These are phyloP conservation scores for Zygoascus meyerae DNA, from an alignment of 1,139 yeast genomes.

Conservation along the genomic window DNA sequence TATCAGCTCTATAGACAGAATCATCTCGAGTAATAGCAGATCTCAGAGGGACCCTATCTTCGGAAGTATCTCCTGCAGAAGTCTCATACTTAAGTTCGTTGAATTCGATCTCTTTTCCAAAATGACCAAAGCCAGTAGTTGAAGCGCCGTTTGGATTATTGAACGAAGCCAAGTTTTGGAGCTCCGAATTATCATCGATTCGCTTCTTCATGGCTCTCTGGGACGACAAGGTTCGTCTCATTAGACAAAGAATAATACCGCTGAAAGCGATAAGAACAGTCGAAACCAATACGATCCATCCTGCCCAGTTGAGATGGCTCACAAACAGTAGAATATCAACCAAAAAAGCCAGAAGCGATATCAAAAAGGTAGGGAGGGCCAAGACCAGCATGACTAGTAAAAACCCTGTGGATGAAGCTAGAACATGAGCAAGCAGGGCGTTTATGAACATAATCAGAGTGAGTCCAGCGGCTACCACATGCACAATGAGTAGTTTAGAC, in stretches of 20 bases:
- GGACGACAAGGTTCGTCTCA: conserved; percentile 49
- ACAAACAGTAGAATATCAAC: conserved; percentile 51
- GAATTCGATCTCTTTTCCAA: conserved; percentile 16
- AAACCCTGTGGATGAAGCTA: conserved; percentile 34
- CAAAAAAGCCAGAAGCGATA: conserved; percentile 46
- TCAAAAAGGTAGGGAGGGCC: conserved; percentile 43
- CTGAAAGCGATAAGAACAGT: conserved; percentile 41
- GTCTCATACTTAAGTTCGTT: conserved; percentile 21
- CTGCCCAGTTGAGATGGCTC: conserved; percentile 49
- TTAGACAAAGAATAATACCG: conserved; percentile 41
- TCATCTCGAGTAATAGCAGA: conserved; percentile 5
- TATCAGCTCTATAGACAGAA: conserved; percentile 3
- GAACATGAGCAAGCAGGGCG: conserved; percentile 38
- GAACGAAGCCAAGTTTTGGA: conserved; percentile 21
- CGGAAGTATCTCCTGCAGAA: conserved; percentile 12
- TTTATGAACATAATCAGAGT: conserved; percentile 47
- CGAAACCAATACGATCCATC: conserved; percentile 47
- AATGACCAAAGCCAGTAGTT: not conserved
- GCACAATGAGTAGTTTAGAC: conserved; percentile 67
- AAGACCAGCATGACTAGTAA: conserved; percentile 39
- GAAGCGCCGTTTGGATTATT: conserved; percentile 12
- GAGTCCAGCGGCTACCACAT: conserved; percentile 77
- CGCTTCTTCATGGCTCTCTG: conserved; percentile 37
- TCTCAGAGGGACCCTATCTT: conserved; percentile 18
- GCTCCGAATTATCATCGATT: conserved; percentile 24